Base-by-base conservation (phyloP, 2,329 filamentous ascomycete species). In the Pseudocercospora eumusae region DNA sequence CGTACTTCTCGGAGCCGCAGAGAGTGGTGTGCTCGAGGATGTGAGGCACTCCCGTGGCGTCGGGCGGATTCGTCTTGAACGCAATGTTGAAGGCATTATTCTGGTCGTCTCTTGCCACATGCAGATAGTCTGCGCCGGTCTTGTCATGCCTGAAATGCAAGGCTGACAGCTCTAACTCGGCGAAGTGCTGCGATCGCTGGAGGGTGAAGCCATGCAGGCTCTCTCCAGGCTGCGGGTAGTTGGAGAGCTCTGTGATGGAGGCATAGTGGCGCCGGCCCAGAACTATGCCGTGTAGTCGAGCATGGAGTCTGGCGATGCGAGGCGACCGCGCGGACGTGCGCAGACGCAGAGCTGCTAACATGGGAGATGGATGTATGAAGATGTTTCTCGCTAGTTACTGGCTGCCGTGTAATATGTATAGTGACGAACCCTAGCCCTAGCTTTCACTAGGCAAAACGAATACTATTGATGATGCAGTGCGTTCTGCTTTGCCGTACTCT, bases 51-150 rank as follows among this genome's bases (percentile, higher is more conserved):
- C 95, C 95, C 0, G 95, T 98, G 73, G 95, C 92, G 78, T 99
- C 92, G 8, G 93, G 93, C 18, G 95, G 95, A 75, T 98, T 98
- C 23, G 95, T 99, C 85, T 97, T 97, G 86, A 99, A 99, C 57
- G 93, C 95, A 73, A 99, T 96, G 40, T 93, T 96, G 79, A 99
- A 99, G 75, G 98, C 95, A 90, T 99, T 99, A 81, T 99, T 99
- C 81, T 89, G 90, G 75, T 99, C 95, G 61, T 98, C 92, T 70
- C 93, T 85, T 15, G 93, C 93, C 70, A 99, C 89, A 78, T 99
- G 95, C 52, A 99, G 83, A 75, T 98, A 97, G 69, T 99, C 92
- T 66, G 95, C 95, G 63, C 93, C 92, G 0, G 95, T 99, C 81
- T 93, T 93, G 79, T 98, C 91, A 75, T 99, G 95, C 72, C 91